Conservation (phyloP, 202 grass and related monocot genomes). For the Hordeum pubiflorum region DNA sequence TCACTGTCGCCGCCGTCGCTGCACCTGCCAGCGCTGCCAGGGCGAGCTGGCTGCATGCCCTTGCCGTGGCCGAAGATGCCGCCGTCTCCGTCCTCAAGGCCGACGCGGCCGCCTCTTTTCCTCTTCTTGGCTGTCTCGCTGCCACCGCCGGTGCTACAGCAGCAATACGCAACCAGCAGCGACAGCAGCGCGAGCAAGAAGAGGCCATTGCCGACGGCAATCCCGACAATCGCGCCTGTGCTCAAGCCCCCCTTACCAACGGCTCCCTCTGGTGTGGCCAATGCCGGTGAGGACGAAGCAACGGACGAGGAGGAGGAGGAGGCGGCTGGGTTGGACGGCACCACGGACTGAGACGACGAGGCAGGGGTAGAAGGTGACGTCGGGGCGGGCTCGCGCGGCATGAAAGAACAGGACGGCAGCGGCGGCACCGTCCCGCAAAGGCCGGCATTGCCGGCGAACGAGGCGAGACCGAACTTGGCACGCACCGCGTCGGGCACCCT, state of each 20-base stretch:
- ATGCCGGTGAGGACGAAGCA: conserved; percentile 38
- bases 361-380: conserved; percentile 31
- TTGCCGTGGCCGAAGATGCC: conserved; percentile 32
- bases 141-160: conserved; percentile 30
- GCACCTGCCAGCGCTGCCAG: conserved; percentile 39
- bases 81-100: conserved; percentile 34
- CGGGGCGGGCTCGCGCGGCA: conserved; percentile 41
- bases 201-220: conserved; percentile 40
- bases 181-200: conserved; percentile 52
- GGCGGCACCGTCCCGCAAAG: conserved; percentile 54
- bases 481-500: conserved; percentile 50
- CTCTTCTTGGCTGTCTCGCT: conserved; percentile 28
- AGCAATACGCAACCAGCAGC: conserved; percentile 46
- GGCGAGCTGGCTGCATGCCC: conserved; percentile 32
- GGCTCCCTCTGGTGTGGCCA: conserved; percentile 25
- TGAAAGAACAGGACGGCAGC: conserved; percentile 49
- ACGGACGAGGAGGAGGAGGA: conserved; percentile 25
- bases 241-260: conserved; percentile 31
- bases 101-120: conserved; percentile 29
- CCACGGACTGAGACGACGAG: conserved; percentile 38
- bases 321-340: conserved; percentile 62
- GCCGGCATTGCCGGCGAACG: conserved; percentile 55
- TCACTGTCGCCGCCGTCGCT: conserved; percentile 73
- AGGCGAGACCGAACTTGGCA: conserved; percentile 35
- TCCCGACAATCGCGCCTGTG: conserved; percentile 51